Evolutionary conservation across 2,329 filamentous ascomycete species (phyloP).

Genomic region (Paramyrothecium roridum): DNA sequence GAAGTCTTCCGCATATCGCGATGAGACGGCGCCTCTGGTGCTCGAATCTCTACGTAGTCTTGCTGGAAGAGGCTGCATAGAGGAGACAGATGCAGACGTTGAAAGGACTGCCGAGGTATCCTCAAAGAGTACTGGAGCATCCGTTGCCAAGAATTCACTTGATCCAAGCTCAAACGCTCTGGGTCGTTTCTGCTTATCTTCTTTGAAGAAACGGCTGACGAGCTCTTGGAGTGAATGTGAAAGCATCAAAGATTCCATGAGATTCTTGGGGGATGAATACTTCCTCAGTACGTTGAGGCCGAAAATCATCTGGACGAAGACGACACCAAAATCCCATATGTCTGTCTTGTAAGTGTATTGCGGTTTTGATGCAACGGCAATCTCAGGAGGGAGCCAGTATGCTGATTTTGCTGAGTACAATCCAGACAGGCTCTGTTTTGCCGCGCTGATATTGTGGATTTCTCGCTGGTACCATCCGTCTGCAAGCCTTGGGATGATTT

Average conservation of each 20-base stretch:
- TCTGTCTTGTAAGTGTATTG: conserved; percentile 77
- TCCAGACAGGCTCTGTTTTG: conserved; percentile 49
- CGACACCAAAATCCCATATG: conserved; percentile 90
- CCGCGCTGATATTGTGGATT: conserved; percentile 57
- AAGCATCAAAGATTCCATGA: conserved; percentile 69
- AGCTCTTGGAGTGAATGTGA: conserved; percentile 77
- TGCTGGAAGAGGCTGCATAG: conserved; percentile 38
- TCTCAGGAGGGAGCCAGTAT: conserved; percentile 81
- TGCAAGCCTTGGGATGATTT: conserved; percentile 69
- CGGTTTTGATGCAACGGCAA: conserved; percentile 58
- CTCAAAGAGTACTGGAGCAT: conserved; percentile 55
- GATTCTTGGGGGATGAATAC: conserved; percentile 73
- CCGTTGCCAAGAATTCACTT: conserved; percentile 64
- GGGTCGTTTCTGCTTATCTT: conserved; percentile 78
- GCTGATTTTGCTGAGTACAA: conserved; percentile 66
- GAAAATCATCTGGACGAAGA: conserved; percentile 92
- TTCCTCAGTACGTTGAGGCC: conserved; percentile 73
- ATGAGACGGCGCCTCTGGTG: conserved; percentile 49
- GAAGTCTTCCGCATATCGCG: conserved; percentile 85
- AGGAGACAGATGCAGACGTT: conserved; percentile 38
- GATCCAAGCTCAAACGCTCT: conserved; percentile 72
- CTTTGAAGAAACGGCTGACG: conserved; percentile 78
- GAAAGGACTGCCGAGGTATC: conserved; percentile 36
- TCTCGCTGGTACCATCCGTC: conserved; percentile 70
- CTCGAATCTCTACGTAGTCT: conserved; percentile 62